phyloP scores from a whole-genome alignment of 441 rosid species.

The Metrosideros polymorpha region DNA sequence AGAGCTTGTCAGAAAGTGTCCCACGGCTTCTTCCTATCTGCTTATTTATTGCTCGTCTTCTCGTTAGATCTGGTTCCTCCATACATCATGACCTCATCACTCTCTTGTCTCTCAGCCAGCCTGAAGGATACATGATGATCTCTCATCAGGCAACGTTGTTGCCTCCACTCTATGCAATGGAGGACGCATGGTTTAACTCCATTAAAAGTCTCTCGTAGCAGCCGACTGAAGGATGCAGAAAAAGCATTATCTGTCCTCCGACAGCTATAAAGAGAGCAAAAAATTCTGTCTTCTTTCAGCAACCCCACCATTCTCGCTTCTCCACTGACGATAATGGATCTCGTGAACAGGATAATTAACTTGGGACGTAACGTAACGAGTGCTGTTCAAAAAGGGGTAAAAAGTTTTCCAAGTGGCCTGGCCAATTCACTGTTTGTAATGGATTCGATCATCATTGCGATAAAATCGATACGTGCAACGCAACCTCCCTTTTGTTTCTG shows the following conservation, averaged over 20 bases:
- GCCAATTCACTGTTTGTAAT: background rate
- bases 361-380: background rate
- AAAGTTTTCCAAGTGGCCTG: background rate
- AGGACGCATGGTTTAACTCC: background rate
- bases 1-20: background rate
- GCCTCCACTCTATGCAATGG: background rate
- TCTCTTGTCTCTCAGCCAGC: background rate
- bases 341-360: background rate
- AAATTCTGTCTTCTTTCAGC: background rate
- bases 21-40: background rate
- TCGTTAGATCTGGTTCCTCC: background rate
- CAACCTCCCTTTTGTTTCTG: background rate
- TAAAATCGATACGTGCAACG: background rate
- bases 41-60: background rate
- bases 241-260: background rate
- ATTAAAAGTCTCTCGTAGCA: background rate
- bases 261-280: background rate
- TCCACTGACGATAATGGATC: background rate
- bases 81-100: background rate
- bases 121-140: background rate
- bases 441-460: background rate
- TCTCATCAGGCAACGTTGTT: background rate
- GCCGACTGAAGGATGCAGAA: background rate
- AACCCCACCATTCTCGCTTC: background rate
- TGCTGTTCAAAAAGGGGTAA: background rate